phyloP scores from a whole-genome alignment of 2,329 filamentous ascomycete genomes.

The Penicillium sp. region DNA sequence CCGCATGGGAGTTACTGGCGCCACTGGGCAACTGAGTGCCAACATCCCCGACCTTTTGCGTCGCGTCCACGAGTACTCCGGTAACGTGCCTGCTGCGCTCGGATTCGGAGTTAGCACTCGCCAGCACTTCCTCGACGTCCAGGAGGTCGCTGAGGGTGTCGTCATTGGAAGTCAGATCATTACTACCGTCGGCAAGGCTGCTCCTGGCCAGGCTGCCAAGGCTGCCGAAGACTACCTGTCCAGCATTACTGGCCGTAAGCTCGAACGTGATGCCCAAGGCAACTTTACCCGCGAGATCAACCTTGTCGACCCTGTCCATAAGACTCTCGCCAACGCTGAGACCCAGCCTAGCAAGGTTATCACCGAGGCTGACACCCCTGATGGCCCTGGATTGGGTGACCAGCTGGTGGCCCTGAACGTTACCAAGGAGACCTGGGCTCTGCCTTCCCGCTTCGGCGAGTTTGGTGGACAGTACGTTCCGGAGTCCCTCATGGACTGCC shows the following conservation, averaged over 20 bases:
- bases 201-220: constrained; percentile 64
- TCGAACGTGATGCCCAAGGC: constrained; percentile 46
- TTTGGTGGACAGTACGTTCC: constrained; percentile 98
- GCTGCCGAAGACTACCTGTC: constrained; percentile 85
- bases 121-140: constrained; percentile 87
- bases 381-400: constrained; percentile 71
- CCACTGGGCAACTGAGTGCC: constrained; percentile 75
- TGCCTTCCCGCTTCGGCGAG: constrained; percentile 87
- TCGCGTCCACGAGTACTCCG: constrained; percentile 88
- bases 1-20: constrained; percentile 93
- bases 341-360: constrained; percentile 63
- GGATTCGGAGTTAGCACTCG: constrained; percentile 95
- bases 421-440: constrained; percentile 54
- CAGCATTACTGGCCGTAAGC: constrained; percentile 62
- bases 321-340: constrained; percentile 54
- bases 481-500: constrained; percentile 95
- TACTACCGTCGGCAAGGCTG: constrained; percentile 70
- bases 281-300: constrained; percentile 64
- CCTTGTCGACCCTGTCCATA: constrained; percentile 66
- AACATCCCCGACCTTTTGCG: constrained; percentile 78
- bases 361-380: constrained; percentile 54
- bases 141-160: constrained; percentile 83
- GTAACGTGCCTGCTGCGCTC: constrained; percentile 84
- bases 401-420: constrained; percentile 81
- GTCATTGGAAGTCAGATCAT: constrained; percentile 97